Conservation (phyloP, 345 rosid species). For the Adansonia digitata region DNA sequence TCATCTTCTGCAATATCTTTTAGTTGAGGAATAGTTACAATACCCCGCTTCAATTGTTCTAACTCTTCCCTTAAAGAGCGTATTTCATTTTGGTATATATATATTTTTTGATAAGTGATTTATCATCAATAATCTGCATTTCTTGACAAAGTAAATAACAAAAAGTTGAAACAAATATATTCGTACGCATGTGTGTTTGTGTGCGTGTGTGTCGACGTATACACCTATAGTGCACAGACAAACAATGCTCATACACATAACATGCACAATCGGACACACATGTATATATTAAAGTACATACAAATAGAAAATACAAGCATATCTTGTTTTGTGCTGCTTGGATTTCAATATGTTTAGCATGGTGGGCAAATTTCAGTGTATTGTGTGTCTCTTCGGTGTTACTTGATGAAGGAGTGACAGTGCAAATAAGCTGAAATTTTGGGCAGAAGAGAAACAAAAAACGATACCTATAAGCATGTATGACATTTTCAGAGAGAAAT, state of each 20-base stretch:
- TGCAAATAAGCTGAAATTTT: conserved; percentile 89
- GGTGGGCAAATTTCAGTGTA: conserved; percentile 98
- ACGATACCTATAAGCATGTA: neutral
- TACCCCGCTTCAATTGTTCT: conserved; percentile 82
- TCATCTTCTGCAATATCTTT: conserved; percentile 67
- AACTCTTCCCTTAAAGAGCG: conserved; percentile 85
- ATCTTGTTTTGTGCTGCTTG: conserved; percentile 95
- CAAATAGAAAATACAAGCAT: neutral
- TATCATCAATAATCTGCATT: conserved; percentile 92
- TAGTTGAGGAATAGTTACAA: conserved; percentile 62
- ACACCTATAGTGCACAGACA: neutral
- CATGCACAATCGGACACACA: no score
- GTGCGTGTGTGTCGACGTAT: no score
- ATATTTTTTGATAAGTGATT: conserved; percentile 95
- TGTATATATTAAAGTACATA: neutral
- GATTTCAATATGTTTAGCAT: conserved; percentile 97
- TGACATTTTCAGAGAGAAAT: neutral
- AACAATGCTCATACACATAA: no score
- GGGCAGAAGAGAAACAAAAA: conserved; percentile 21
- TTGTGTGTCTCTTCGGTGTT: conserved; percentile 97
- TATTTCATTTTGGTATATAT: conserved; percentile 96
- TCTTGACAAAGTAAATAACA: conserved; percentile 20
- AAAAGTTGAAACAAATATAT: neutral
- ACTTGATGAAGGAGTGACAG: conserved; percentile 95
- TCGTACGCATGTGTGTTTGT: neutral